Evolutionary conservation across 2,329 filamentous ascomycete genomes (phyloP), one percentile per base, ranked within the genome.

Genomic region (Rhinocladiella similis): DNA sequence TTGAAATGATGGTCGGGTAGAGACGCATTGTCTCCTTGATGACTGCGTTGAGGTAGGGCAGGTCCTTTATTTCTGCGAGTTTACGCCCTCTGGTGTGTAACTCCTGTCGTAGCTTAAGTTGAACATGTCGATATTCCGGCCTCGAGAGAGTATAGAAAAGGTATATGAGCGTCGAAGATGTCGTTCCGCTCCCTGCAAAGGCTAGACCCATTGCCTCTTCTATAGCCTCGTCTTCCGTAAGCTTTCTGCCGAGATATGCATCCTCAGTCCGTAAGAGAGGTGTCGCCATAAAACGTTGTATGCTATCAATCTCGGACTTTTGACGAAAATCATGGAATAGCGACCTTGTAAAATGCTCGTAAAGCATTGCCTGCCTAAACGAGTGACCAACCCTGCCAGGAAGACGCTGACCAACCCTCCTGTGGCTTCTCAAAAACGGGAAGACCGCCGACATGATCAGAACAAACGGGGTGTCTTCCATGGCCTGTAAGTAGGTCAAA

Each of bases 1-100:
- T 56, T 3, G 52, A 48, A 5, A 63, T 58, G n/a, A 66, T 49
- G 7, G 65, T 63, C 13, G 66, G 66, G 42, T 62, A 65, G 7
- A 63, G 55, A 5, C 66, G 60, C 25, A 68, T 22, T 10, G 59
- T 49, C 46, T 68, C 67, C 16, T 57, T 57, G n/a, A 65, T 35
- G 19, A 66, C 61, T 13, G 63, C 64, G 2, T 48, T 48, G 2
- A 68, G 48, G 43, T 66, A 67, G 3, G 57, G 54, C 3, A 57
- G 53, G n/a, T 50, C 29, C 12, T 53, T 43, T 2, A 59, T 18
- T 13, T 48, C 33, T 18, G 16, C 18, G 2, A 47, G 29, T 13
- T 14, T 36, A 5, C 20, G 13, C 2, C 35, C 46, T 14, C 19
- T 16, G 12, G 18, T 12, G 18, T 33, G 13, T 9, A 58, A 29